phyloP scores from a whole-genome alignment of 805 yeast species.

The Candida palmyrensis region DNA sequence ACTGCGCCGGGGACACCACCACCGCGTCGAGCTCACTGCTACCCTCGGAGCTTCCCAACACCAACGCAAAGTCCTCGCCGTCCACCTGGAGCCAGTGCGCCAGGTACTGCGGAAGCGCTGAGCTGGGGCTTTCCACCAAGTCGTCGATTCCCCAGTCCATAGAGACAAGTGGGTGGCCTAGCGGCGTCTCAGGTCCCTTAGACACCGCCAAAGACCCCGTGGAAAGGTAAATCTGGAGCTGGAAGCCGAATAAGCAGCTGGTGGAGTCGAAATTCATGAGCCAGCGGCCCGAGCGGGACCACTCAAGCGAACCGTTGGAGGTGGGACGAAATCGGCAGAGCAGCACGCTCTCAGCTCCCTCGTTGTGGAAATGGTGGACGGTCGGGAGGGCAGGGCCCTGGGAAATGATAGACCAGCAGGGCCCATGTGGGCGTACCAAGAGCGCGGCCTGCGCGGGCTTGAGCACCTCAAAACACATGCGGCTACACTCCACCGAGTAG shows the following conservation, averaged over 20 bases:
- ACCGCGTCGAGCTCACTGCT: too few relatives aligned
- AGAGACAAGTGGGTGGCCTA: too few relatives aligned
- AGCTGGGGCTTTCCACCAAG: too few relatives aligned
- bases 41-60: too few relatives aligned
- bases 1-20: too few relatives aligned
- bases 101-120: too few relatives aligned
- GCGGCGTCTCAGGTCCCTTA: too few relatives aligned
- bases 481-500: slow-evolving; percentile 34
- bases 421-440: slow-evolving; percentile 13
- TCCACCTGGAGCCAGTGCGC: slow-evolving; percentile 1
- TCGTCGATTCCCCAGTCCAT: too few relatives aligned
- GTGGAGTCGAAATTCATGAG: slow-evolving; percentile 18
- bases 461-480: slow-evolving; percentile 23
- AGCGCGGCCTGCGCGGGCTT: slow-evolving; percentile 23
- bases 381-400: slow-evolving; percentile 11
- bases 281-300: slow-evolving; percentile 36
- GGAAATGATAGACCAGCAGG: slow-evolving; percentile 30
- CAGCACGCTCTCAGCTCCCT: slow-evolving; percentile 26
- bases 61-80: too few relatives aligned
- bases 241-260: slow-evolving; percentile 22
- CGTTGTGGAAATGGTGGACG: slow-evolving; percentile 24
- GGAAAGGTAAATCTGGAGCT: slow-evolving; percentile 20
- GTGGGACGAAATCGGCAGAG: slow-evolving; percentile 18
- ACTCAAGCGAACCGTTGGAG: slow-evolving; percentile 13
- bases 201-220: slow-evolving; percentile 12